Evolutionary conservation across 2,329 filamentous ascomycete species (phyloP), one percentile per base, ranked within the genome.

Genomic region (Biscogniauxia mediterranea): DNA sequence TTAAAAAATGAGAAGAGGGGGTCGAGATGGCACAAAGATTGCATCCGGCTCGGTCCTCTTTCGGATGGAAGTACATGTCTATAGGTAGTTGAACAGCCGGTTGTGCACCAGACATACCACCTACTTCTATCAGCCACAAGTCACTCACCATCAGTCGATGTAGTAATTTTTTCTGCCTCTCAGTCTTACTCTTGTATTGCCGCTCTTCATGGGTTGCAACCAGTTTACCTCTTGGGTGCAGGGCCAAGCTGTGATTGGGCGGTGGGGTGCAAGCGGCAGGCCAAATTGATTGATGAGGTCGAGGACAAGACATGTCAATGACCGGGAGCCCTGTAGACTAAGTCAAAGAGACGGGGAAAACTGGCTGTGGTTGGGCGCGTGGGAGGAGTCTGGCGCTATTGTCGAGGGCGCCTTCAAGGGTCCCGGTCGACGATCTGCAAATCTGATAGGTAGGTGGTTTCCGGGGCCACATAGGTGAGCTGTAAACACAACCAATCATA

Each of bases 401-500:
- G 55, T 68, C 59, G 63, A 64, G 65, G 63, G 67, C 68, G 63
- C 65, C 64, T 65, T 69, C 59, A 61, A 63, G 50, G 52, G 69
- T 69, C 71, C 69, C 58, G 64, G 74, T 68, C 61, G 69, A 59
- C 61, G 68, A 73, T 71, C 69, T 69, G 61, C 59, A 60, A 57
- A 66, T 70, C 63, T 76, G 71, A 78, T 78, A 74, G 73, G 75
- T 65, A 61, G 65, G 66, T 52, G 53, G 32, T 7, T 20, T 54
- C 65, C 64, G 60, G 66, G 62, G 68, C 66, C 67, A 67, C 57
- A 62, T 67, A 65, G 65, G 59, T 51, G 64, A 63, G 61, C 63
- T 64, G 57, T 56, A 69, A 64, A 61, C n/a, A 53, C 49, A 49
- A 54, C 79, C 78, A 81, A 81, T 81, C 69, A 78, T 61, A 60